Base-by-base conservation (phyloP, 371 early-diverging fungal genomes). In the Mortierella sp. region DNA sequence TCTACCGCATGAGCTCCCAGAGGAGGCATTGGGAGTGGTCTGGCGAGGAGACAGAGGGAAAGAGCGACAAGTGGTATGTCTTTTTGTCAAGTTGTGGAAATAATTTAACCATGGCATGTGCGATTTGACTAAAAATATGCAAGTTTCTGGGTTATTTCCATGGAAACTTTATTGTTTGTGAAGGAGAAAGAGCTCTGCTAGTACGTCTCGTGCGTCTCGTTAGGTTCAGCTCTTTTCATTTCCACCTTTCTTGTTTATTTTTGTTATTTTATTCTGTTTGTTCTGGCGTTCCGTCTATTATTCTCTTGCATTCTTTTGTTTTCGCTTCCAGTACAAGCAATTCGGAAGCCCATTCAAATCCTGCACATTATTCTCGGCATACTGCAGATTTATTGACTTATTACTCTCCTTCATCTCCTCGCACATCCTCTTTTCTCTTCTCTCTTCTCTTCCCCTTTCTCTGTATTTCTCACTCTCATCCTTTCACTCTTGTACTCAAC, bases 71-170 rank as follows among this genome's bases (percentile, higher is more conserved):
- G 32, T 40, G 5, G 13, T 40, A 9, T 29, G 12, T 35, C 60
- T 23, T 19, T 13, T 37, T 60, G n/a, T 9, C 22, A 13, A 7
- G 23, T 37, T 32, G 42, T 7, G 13, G 23, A 8, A 23, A 26
- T 8, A 31, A 42, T 42, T 23, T 23, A 23, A 26, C 60, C 43
- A 60, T 26, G 28, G 42, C n/a, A 23, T 47, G 49, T 31, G 42
- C 23, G 31, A 9, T 28, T 60, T 47, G 47, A 61, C 64, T 63
- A 63, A 63, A 63, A 63, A 63, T 63, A 63, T 63, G 17, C 35
- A 15, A 6, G 31, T 57, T 59, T 15, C 3, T 13, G 15, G 2
- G 10, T 15, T 58, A 35, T 32, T 34, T 58, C 34, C 35, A 34
- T 55, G 55, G 26, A 31, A 26, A 28, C 17, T 22, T 64, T 54